These are phyloP conservation scores for Orbilia blumenaviensis DNA, from an alignment of 2,329 filamentous ascomycete genomes.

Conservation along the genomic window DNA sequence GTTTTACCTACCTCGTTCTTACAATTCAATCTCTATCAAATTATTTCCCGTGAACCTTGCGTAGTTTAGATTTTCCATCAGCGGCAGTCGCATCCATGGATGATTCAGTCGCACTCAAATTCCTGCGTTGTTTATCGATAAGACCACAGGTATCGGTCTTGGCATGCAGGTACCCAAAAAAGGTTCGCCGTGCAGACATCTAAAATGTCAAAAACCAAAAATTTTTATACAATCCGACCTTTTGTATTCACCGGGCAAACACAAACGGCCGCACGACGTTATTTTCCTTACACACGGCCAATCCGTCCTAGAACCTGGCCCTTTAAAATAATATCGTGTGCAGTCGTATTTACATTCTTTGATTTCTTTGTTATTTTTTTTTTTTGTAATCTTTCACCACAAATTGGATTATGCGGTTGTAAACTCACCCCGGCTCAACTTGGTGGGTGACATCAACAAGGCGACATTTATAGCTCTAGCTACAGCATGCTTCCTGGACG, in stretches of 20 bases:
- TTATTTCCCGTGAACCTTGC: too few species aligned
- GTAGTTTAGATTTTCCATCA: too few species aligned
- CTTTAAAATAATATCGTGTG: not conserved
- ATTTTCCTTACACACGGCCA: too few species aligned
- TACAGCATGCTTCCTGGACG: not conserved
- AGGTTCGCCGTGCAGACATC: not conserved
- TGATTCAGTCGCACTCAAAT: too few species aligned
- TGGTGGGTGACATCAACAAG: not conserved
- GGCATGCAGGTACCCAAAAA: conserved; percentile 45
- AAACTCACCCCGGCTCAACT: not conserved
- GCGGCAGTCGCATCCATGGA: too few species aligned
- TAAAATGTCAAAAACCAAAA: not conserved
- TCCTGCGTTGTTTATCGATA: conserved; percentile 27
- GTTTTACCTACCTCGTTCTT: too few species aligned
- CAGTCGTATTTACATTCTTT: not conserved
- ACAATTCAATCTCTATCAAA: too few species aligned
- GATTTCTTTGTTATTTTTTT: not conserved
- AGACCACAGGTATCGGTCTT: conserved; percentile 15
- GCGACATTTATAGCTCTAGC: not conserved
- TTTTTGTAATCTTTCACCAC: not conserved
- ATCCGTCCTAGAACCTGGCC: too few species aligned
- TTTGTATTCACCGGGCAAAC: too few species aligned
- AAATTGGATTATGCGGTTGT: too few species aligned
- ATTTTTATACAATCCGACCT: not conserved
- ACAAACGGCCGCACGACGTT: not conserved